Conservation (phyloP, 2,329 filamentous ascomycete species). For the Claviceps purpurea region DNA sequence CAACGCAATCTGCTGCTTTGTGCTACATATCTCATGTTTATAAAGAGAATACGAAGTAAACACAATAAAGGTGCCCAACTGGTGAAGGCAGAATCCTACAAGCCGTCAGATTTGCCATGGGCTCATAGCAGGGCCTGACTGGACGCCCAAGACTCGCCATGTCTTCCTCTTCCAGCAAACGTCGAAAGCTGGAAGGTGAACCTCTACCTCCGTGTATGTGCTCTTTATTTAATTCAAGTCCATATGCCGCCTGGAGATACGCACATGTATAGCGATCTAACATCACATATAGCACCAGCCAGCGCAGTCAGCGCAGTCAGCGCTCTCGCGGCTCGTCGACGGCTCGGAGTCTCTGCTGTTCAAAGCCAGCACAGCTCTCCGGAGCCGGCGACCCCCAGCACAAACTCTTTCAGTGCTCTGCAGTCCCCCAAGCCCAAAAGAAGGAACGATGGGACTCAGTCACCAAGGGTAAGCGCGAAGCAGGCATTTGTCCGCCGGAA, state of each 20-base stretch:
- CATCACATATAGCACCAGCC: conserved; percentile 9
- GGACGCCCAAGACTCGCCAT: background rate
- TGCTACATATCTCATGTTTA: too few relatives aligned
- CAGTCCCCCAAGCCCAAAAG: conserved; percentile 10
- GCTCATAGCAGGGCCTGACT: background rate
- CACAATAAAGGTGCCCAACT: background rate
- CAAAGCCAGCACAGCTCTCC: conserved; percentile 7
- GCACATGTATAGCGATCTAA: background rate
- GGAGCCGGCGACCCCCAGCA: conserved; percentile 9
- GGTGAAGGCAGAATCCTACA: background rate
- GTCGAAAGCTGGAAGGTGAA: conserved; percentile 20
- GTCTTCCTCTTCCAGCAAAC: conserved; percentile 21
- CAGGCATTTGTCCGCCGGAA: conserved; percentile 1
- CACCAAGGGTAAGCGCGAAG: conserved; percentile 10
- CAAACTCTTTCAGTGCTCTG: conserved; percentile 18
- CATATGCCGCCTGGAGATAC: background rate
- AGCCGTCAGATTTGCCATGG: background rate
- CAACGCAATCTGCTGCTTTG: background rate
- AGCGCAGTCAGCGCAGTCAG: conserved; percentile 19
- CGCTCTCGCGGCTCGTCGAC: conserved; percentile 23
- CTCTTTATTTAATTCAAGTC: background rate
- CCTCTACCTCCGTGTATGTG: conserved; percentile 18
- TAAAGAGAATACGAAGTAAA: background rate
- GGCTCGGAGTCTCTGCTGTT: conserved; percentile 10
- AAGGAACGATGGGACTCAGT: conserved; percentile 5